Percentiles rank a stretch among this genome's conserved stretches.
Conservation (phyloP, 2,329 filamentous ascomycete species). For the Trichoderma breve region DNA sequence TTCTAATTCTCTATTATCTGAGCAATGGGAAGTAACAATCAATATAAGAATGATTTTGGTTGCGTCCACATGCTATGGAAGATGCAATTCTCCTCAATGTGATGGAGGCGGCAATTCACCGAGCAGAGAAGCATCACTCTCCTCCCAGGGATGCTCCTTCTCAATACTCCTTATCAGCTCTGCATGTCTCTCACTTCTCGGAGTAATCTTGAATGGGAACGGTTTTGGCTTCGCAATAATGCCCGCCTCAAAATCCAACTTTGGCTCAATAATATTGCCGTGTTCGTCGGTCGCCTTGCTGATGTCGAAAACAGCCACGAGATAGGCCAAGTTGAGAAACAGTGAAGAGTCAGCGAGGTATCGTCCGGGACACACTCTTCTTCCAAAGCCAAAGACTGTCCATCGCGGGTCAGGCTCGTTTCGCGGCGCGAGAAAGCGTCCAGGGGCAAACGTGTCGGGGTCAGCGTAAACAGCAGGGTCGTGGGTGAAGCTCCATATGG, state of each 20-base stretch:
- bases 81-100: not conserved
- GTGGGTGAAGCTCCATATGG: not conserved
- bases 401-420: conserved; percentile 3
- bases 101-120: not conserved
- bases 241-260: conserved; percentile 11
- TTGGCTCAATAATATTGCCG: conserved; percentile 35
- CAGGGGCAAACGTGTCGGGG: not conserved
- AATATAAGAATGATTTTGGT: too few species aligned
- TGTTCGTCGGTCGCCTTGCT: conserved; percentile 27
- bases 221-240: not conserved
- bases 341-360: not conserved
- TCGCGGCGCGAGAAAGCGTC: conserved; percentile 13
- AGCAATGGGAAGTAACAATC: too few species aligned
- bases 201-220: conserved; percentile 6
- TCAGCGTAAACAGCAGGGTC: not conserved
- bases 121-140: conserved; percentile 4
- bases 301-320: conserved; percentile 3
- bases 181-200: conserved; percentile 17
- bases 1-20: too few species aligned
- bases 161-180: conserved; percentile 14
- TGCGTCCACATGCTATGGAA: too few species aligned
- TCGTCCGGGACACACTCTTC: conserved; percentile 10
- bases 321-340: not conserved
- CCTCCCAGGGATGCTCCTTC: conserved; percentile 15
- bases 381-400: conserved; percentile 1